Base-by-base conservation (phyloP, 768 basidiomycete species). In the Thelephora aurantiotincta region DNA sequence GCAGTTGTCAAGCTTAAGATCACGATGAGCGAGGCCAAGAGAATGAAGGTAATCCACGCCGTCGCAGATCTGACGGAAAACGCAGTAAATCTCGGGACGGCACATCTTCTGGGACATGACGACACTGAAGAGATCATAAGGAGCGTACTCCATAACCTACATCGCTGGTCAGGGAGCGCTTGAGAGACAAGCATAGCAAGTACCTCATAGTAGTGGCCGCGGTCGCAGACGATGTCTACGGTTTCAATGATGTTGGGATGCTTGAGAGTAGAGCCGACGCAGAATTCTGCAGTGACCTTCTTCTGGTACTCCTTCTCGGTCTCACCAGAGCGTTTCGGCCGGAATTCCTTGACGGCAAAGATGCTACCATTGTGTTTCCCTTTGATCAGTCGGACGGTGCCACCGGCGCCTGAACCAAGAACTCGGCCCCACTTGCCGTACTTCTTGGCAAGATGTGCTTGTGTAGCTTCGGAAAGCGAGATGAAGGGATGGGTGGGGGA, bases 21-120 rank as follows among this genome's bases (percentile, higher is more conserved):
- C 96, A 41, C 96, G 88, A 60, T 99, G 96, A 5, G 96, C 96
- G 45, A 98, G 82, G 22, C 96, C 96, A 70, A 98, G 81, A 54
- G 88, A 84, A 65, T 99, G 96, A 44, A 99, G 80, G 62, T 99
- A 98, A 64, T 94, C 87, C 52, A 99, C 94, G 48, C 96, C 96
- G 57, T 90, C 86, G 64, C 93, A 89, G 55, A 99, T 97, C 66
- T 99, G 96, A 51, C 92, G 87, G 68, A 98, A 98, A 53, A 98
- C 91, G 62, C 96, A 99, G 69, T 96, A 98, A 47, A 97, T 92
- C 65, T 99, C 94, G 45, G 93, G 92, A 19, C 96, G 84, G 51
- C 82, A 78, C 96, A 99, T 99, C 68, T 91, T 96, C 53, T 90
- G 88, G 13, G 93, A 92, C 96, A 99, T 99, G 73, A 99, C 96